These are phyloP conservation scores for Penicillium soppii DNA, from an alignment of 495 filamentous ascomycete genomes.

Conservation along the genomic window DNA sequence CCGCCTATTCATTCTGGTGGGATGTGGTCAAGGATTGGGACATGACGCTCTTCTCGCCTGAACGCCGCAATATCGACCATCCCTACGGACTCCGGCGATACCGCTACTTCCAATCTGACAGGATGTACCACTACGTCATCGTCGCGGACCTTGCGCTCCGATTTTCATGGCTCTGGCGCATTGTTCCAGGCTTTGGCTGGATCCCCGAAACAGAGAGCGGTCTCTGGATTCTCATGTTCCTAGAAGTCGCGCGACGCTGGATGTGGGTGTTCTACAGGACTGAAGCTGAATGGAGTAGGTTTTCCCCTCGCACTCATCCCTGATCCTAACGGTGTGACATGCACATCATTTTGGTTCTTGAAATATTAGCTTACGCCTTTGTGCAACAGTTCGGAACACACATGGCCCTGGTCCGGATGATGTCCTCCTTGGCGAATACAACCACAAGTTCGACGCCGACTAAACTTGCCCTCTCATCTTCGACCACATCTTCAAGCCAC, in stretches of 20 bases:
- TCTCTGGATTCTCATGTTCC: slow-evolving; percentile 81
- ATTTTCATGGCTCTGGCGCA: slow-evolving; percentile 86
- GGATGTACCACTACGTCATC: slow-evolving; percentile 82
- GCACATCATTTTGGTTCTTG: background rate
- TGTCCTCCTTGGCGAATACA: slow-evolving; percentile 53
- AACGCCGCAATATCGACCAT: slow-evolving; percentile 54
- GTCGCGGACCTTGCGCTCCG: slow-evolving; percentile 74
- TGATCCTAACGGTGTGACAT: background rate
- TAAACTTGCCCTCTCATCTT: slow-evolving; percentile 22
- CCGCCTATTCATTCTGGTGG: slow-evolving; percentile 95
- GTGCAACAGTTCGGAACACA: slow-evolving; percentile 50
- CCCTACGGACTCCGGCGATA: slow-evolving; percentile 76
- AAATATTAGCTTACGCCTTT: background rate
- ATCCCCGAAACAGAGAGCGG: slow-evolving; percentile 81
- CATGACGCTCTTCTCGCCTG: slow-evolving; percentile 69
- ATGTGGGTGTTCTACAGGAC: slow-evolving; percentile 96
- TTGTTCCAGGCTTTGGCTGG: slow-evolving; percentile 75
- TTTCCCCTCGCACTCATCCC: background rate
- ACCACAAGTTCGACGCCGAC: slow-evolving; percentile 52
- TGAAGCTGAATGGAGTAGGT: slow-evolving; percentile 85
- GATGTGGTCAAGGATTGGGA: slow-evolving; percentile 98
- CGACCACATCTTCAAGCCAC: slow-evolving; percentile 4
- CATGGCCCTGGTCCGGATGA: slow-evolving; percentile 54
- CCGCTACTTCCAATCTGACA: slow-evolving; percentile 64
- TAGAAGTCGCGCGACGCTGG: slow-evolving; percentile 87